Evolutionary conservation across 2,329 filamentous ascomycete genomes (phyloP), one percentile per base, ranked within the genome.

Genomic region (Botrytis tulipae): DNA sequence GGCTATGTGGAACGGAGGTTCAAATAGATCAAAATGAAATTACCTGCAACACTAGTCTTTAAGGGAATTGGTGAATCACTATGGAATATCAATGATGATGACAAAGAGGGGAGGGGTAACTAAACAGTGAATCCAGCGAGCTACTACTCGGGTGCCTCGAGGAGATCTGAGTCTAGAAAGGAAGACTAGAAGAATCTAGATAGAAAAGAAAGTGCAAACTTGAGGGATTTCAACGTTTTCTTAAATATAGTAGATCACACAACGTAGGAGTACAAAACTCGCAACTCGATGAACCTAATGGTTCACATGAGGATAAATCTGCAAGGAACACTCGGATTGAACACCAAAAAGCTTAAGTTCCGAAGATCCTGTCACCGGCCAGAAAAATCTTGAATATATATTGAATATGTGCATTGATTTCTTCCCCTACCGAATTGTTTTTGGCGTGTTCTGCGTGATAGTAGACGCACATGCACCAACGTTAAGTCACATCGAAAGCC

Each of bases 291-390:
- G 37, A 57, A 51, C n/a, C 51, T 48, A 46, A 68, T 46, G 57
- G 71, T 51, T 73, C 62, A 72, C 62, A 71, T 71, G 74, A 42
- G 60, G 42, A 32, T 35, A 60, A 59, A 51, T 44, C 54, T 73
- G 62, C 63, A 74, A 57, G 62, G 66, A 70, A 72, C 66, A 69
- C 67, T 71, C 29, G 70, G 46, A 54, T 40, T 62, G 18, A 16
- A 65, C 25, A 40, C 37, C 40, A 48, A 59, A 73, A 51, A 35
- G 54, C 25, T 61, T 66, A 54, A 72, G 57, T 68, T 54, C 70
- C 73, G 74, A 74, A 46, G 69, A 71, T 73, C 71, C 61, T 63
- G 61, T 60, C 71, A 59, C 42, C 42, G 54, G 54, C 70, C 73
- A 66, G 40, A 51, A 70, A 60, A 61, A 25, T 12, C 3, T 25